phyloP scores from a whole-genome alignment of 495 filamentous ascomycete genomes.

The Lasiosphaeria miniovina region DNA sequence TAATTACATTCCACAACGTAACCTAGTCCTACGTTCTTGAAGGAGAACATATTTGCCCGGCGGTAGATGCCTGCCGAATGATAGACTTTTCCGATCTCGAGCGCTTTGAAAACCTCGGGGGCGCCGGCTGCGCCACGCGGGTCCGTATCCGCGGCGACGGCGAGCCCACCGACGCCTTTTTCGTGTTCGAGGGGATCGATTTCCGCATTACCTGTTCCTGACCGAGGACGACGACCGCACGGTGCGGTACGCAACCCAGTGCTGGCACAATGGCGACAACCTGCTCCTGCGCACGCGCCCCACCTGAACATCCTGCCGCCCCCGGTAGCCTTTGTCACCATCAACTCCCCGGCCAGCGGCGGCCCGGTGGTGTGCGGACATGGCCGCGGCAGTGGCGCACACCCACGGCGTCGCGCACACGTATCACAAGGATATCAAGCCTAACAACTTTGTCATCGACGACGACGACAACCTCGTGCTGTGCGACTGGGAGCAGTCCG shows the following conservation, averaged over 20 bases:
- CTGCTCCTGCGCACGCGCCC: not conserved
- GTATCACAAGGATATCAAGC: not conserved
- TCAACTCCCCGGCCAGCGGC: not conserved
- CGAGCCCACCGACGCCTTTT: not conserved
- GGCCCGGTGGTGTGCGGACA: not conserved
- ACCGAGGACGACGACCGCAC: not conserved
- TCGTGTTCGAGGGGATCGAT: constrained; percentile 1
- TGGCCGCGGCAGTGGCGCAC: not conserved
- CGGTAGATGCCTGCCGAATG: not conserved
- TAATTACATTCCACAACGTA: no score
- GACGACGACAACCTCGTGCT: not conserved
- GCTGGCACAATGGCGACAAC: not conserved
- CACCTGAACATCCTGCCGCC: not conserved
- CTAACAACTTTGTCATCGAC: not conserved
- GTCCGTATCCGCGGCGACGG: not conserved
- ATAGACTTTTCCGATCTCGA: not conserved
- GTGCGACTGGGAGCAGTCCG: not conserved
- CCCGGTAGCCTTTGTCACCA: not conserved
- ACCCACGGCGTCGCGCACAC: not conserved
- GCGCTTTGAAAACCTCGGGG: not conserved
- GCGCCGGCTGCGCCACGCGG: not conserved
- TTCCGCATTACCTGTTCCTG: not conserved
- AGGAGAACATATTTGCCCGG: no score
- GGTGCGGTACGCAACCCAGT: not conserved
- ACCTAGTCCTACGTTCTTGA: no score